Percentiles rank a stretch among this genome's conserved stretches.
phyloP scores from a whole-genome alignment of 164 flowering plant species.

The Pachysandra terminalis region DNA sequence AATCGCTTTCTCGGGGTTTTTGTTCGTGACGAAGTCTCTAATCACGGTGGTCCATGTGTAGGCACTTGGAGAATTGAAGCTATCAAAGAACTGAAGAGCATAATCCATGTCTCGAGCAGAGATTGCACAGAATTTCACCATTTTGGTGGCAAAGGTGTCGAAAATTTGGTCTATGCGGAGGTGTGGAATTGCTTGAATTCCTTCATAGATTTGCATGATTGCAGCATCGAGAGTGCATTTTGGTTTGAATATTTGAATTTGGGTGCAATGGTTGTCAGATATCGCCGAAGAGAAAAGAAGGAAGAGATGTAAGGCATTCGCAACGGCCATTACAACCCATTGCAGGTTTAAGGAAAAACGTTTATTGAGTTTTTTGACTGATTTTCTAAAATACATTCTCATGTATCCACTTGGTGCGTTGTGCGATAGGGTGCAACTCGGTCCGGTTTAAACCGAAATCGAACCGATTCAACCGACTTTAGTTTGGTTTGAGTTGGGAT shows the following conservation, averaged over 20 bases:
- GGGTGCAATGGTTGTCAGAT: too few species aligned
- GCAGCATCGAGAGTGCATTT: not conserved
- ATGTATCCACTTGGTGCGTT: too few species aligned
- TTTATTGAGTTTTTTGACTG: too few species aligned
- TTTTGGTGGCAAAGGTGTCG: constrained; percentile 23
- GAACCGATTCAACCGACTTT: too few species aligned
- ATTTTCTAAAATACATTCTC: too few species aligned
- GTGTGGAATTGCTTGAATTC: constrained; percentile 22
- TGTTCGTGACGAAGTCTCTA: too few species aligned
- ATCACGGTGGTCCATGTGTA: constrained; percentile 26
- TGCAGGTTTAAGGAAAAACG: too few species aligned
- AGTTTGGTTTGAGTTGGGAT: too few species aligned
- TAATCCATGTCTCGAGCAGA: too few species aligned
- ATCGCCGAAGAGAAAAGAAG: not conserved
- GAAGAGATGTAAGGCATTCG: constrained; percentile 5
- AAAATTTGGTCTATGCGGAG: constrained; percentile 1
- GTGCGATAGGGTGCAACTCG: too few species aligned
- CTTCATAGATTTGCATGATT: not conserved
- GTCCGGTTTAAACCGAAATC: too few species aligned
- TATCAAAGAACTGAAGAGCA: constrained; percentile 11
- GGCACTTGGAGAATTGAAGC: constrained; percentile 8
- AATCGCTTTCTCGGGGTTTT: too few species aligned
- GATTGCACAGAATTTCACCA: constrained; percentile 15
- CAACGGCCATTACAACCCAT: constrained; percentile 8
- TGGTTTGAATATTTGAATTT: constrained; percentile 8